Conservation (phyloP, 495 filamentous ascomycete genomes). For the Aspergillus leporis region DNA sequence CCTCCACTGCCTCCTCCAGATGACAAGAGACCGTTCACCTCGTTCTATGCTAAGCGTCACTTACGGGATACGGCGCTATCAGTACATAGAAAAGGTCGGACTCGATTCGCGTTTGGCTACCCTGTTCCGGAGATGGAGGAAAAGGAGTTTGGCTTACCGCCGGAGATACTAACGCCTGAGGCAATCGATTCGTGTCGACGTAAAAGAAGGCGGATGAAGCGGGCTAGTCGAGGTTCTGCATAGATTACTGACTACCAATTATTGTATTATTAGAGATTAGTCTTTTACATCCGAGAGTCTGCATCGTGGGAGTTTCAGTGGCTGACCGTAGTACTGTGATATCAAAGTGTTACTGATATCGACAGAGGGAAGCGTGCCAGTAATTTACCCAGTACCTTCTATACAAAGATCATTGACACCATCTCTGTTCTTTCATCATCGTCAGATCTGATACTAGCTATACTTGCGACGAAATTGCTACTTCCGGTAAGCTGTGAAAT, state of each 20-base stretch:
- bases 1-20: slow-evolving; percentile 19
- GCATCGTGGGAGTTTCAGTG: background rate
- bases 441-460: too few relatives aligned
- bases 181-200: slow-evolving; percentile 64
- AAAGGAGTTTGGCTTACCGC: slow-evolving; percentile 72
- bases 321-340: background rate
- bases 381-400: background rate
- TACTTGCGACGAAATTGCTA: too few relatives aligned
- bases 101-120: slow-evolving; percentile 70
- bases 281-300: background rate
- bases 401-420: too few relatives aligned
- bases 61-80: slow-evolving; percentile 73
- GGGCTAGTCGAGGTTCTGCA: slow-evolving; percentile 32
- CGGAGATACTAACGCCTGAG: slow-evolving; percentile 67
- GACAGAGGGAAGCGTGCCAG: background rate
- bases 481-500: too few relatives aligned
- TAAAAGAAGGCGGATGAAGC: slow-evolving; percentile 51
- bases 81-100: slow-evolving; percentile 57
- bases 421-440: too few relatives aligned
- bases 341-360: background rate
- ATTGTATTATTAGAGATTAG: slow-evolving; percentile 1
- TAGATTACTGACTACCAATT: background rate
- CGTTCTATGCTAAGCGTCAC: slow-evolving; percentile 78
- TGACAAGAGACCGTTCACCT: slow-evolving; percentile 71
- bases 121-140: slow-evolving; percentile 72